Evolutionary conservation across 1,139 yeast genomes (phyloP), one percentile per base, ranked within the genome.

Genomic region (Yamadazyma triangularis): DNA sequence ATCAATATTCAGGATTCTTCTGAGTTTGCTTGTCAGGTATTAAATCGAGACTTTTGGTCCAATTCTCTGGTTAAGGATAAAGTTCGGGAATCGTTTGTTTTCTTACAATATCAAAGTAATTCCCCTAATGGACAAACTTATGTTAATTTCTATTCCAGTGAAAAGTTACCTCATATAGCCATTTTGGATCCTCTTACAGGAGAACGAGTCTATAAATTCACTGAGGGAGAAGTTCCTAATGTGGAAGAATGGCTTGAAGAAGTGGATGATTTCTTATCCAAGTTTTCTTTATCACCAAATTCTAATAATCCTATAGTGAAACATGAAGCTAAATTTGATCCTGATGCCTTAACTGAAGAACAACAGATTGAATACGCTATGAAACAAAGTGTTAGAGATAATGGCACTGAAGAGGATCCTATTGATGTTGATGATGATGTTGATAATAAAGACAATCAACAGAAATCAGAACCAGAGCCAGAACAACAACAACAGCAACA

Each of bases 121-220:
- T 79, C 93, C 1, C 73, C 76, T 8, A 79, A 76, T 39, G 97
- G 96, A 1, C 64, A 66, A 39, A 73, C 70, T 38, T 91, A 86
- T 51, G 50, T 69, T 14, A 79, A 80, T 40, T 82, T 84, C 50
- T 89, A 91, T 51, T 79, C 83, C 3, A 56, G 67, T 3, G 73
- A 72, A 16, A 70, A 60, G 20, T 81, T 65, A 49, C 99, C 99
- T 1, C 96, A 91, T 52, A 78, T 93, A 25, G 87, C 96, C 2
- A 85, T 93, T 25, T 55, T 93, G 33, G 99, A 93, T 51, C 96
- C 98, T 2, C 76, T 89, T 51, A 91, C 98, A 0, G 97, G 97
- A 10, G 98, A 91, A 56, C 69, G 95, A 38, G 73, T 87, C 33
- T 71, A 73, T 43, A 68, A 67, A 37, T 89, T 96, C 95, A 46